Conservation (phyloP, 2,329 filamentous ascomycete species). For the Cryphonectria carpinicola region DNA sequence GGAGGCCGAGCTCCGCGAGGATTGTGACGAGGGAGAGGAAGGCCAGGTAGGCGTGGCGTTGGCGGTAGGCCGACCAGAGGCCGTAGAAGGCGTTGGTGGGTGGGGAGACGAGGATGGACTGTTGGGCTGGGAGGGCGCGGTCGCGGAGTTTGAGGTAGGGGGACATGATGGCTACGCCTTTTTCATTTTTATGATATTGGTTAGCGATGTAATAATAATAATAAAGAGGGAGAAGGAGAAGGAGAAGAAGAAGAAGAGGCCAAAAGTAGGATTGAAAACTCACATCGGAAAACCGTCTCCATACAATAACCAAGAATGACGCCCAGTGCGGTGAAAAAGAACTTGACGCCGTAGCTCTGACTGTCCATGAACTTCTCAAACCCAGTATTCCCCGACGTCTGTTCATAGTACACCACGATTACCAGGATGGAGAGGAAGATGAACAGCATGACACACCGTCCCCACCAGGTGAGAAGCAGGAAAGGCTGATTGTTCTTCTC, state of each 20-base stretch:
- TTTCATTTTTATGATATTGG: conserved; percentile 21
- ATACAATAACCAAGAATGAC: conserved; percentile 37
- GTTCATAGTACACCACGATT: conserved; percentile 43
- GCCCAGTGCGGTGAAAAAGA: conserved; percentile 46
- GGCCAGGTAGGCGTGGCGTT: conserved; percentile 40
- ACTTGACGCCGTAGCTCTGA: conserved; percentile 44
- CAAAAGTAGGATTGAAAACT: not conserved
- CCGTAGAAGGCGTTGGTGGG: conserved; percentile 39
- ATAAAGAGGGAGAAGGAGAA: not conserved
- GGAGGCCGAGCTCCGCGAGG: conserved; percentile 42
- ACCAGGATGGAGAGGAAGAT: conserved; percentile 38
- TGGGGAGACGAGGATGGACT: conserved; percentile 41
- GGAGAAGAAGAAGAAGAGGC: no score
- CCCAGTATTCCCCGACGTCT: conserved; percentile 38
- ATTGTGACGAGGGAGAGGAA: conserved; percentile 40
- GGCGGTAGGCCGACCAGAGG: conserved; percentile 40
- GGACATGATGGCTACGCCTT: conserved; percentile 42
- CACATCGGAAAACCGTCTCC: conserved; percentile 22
- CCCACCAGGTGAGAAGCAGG: conserved; percentile 34
- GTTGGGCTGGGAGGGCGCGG: conserved; percentile 34
- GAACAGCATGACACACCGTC: conserved; percentile 33
- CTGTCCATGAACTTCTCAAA: conserved; percentile 49
- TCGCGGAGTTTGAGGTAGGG: conserved; percentile 43
- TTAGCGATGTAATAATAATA: not conserved
- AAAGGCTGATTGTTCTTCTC: conserved; percentile 32